These are phyloP conservation scores for Dendryphion nanum DNA, from an alignment of 2,329 filamentous ascomycete genomes.

Conservation along the genomic window DNA sequence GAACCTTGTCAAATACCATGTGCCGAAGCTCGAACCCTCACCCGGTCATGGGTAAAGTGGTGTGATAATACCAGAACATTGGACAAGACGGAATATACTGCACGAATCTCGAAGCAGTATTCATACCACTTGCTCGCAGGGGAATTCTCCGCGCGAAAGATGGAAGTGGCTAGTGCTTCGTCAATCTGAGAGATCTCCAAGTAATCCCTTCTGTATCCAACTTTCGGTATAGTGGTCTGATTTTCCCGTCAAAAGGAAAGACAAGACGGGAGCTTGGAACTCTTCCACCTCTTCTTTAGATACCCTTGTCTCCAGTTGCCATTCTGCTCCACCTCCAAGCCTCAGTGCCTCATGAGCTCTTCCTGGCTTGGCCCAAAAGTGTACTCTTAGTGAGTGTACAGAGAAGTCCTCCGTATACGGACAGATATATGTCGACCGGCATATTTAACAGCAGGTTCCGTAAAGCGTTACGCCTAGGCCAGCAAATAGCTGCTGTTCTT, in stretches of 20 bases:
- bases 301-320: no score
- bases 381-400: no score
- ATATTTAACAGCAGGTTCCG: no score
- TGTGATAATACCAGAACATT: constrained; percentile 4
- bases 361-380: no score
- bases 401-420: no score
- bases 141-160: not conserved
- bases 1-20: no score
- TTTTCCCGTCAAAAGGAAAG: constrained; percentile 6
- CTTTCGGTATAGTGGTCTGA: constrained; percentile 10
- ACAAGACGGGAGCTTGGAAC: constrained; percentile 4
- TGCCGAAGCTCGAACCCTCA: not conserved
- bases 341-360: no score
- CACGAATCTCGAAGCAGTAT: not conserved
- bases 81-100: constrained; percentile 3
- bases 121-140: not conserved
- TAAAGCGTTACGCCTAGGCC: no score
- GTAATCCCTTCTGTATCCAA: not conserved
- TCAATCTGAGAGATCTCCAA: constrained; percentile 4
- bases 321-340: no score
- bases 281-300: no score
- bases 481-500: no score
- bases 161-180: not conserved
- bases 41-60: constrained; percentile 6
- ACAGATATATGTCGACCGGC: no score